Conservation (phyloP, 2,329 filamentous ascomycete species). For the Periconia macrospinosa region DNA sequence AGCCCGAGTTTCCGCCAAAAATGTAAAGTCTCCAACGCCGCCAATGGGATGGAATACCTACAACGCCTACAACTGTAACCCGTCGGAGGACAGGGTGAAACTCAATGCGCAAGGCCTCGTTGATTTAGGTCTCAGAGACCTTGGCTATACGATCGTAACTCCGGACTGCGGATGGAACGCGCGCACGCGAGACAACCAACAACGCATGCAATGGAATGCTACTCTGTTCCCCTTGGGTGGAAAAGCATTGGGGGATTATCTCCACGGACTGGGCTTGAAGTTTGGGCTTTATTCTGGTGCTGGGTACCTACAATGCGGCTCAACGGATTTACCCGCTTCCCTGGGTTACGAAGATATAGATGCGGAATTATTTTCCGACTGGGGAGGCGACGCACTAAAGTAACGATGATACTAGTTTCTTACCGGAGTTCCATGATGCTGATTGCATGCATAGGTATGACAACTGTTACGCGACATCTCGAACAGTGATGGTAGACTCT, state of each 20-base stretch:
- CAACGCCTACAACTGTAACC: conserved; percentile 57
- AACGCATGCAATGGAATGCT: conserved; percentile 54
- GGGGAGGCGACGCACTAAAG: conserved; percentile 51
- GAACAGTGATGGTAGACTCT: conserved; percentile 41
- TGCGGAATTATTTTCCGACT: conserved; percentile 57
- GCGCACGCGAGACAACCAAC: conserved; percentile 44
- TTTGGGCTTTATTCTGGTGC: conserved; percentile 58
- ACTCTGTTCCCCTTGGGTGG: conserved; percentile 56
- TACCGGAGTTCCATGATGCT: neutral
- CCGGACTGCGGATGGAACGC: conserved; percentile 63
- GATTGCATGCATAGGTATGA: conserved; percentile 30
- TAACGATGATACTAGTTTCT: conserved; percentile 37
- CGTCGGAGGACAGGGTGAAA: conserved; percentile 53
- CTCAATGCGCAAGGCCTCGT: conserved; percentile 58
- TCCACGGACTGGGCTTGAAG: conserved; percentile 53
- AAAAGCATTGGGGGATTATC: conserved; percentile 52
- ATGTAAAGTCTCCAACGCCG: conserved; percentile 24
- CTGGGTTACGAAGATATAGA: conserved; percentile 59
- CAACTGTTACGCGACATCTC: conserved; percentile 33
- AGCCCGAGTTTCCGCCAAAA: conserved; percentile 16
- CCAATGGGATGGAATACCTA: conserved; percentile 61
- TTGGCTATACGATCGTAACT: conserved; percentile 61
- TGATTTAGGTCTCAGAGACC: conserved; percentile 52
- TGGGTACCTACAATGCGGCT: conserved; percentile 42
- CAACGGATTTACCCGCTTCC: conserved; percentile 51